These are phyloP conservation scores for Tolypocladium endophyticum DNA, from an alignment of 2,329 filamentous ascomycete genomes.

Conservation along the genomic window DNA sequence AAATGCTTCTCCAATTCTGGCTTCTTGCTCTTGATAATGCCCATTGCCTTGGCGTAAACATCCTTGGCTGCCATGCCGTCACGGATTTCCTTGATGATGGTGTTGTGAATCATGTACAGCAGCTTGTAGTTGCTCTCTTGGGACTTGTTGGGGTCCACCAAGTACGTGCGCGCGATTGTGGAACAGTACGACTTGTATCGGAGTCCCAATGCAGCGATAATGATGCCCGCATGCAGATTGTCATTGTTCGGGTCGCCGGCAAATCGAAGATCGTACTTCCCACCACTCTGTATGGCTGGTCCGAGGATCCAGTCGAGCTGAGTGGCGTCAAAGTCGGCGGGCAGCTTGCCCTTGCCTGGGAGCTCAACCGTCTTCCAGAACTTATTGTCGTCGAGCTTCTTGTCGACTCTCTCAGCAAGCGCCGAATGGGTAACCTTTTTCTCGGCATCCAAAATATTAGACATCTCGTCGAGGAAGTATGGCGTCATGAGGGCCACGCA, in stretches of 20 bases:
- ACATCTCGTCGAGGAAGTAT: constrained; percentile 98
- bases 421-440: constrained; percentile 91
- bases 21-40: constrained; percentile 76
- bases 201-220: constrained; percentile 82
- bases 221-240: constrained; percentile 79
- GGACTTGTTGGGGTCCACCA: constrained; percentile 93
- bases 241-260: constrained; percentile 70
- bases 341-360: constrained; percentile 63
- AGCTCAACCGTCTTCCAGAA: constrained; percentile 79
- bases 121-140: constrained; percentile 94
- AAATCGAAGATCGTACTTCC: constrained; percentile 85
- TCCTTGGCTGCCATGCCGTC: constrained; percentile 83
- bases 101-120: constrained; percentile 70
- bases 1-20: constrained; percentile 94
- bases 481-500: constrained; percentile 91
- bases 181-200: constrained; percentile 95
- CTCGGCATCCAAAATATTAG: constrained; percentile 85
- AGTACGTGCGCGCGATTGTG: constrained; percentile 82
- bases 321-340: constrained; percentile 73
- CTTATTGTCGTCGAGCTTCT: constrained; percentile 85
- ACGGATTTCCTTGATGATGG: constrained; percentile 82
- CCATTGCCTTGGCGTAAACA: constrained; percentile 78
- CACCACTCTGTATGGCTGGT: constrained; percentile 87
- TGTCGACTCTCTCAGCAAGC: constrained; percentile 77
- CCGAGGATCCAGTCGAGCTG: constrained; percentile 93